Percentiles rank a stretch among this genome's conserved stretches.
Evolutionary conservation across 768 basidiomycete genomes (phyloP).

Genomic region (Agrocybe chaxingu): DNA sequence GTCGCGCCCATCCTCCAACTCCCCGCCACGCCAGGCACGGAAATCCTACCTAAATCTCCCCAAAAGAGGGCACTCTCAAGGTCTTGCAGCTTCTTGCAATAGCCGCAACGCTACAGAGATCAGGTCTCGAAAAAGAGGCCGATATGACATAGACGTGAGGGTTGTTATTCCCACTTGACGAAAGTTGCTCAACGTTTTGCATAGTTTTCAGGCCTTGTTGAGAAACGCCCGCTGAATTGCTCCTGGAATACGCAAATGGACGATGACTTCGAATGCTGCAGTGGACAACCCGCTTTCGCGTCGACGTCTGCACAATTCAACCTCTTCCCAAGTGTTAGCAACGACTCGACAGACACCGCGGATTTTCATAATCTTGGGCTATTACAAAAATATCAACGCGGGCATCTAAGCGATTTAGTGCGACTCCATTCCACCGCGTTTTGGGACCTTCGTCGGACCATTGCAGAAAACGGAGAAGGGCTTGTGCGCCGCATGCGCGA

Average conservation of each 20-base stretch:
- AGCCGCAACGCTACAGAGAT: too few relatives aligned
- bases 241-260: constrained; percentile 2
- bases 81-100: too few relatives aligned
- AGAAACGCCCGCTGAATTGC: constrained; percentile 2
- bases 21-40: not conserved
- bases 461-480: constrained; percentile 63
- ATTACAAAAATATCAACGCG: constrained; percentile 8
- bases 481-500: constrained; percentile 73
- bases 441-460: constrained; percentile 58
- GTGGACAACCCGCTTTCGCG: constrained; percentile 33
- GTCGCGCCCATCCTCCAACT: constrained; percentile 10
- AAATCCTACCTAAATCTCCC: not conserved
- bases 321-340: constrained; percentile 30
- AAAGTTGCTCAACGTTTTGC: too few relatives aligned
- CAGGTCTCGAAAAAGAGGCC: too few relatives aligned
- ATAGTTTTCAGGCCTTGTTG: too few relatives aligned
- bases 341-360: constrained; percentile 6
- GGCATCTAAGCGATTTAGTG: constrained; percentile 29
- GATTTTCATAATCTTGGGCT: constrained; percentile 2
- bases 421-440: constrained; percentile 55
- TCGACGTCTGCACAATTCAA: constrained; percentile 48
- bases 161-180: too few relatives aligned
- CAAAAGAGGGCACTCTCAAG: constrained; percentile 4
- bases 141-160: too few relatives aligned
- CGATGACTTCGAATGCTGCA: not conserved